Base-by-base conservation (phyloP, 2,329 filamentous ascomycete genomes). In the Clathrospora elynae region DNA sequence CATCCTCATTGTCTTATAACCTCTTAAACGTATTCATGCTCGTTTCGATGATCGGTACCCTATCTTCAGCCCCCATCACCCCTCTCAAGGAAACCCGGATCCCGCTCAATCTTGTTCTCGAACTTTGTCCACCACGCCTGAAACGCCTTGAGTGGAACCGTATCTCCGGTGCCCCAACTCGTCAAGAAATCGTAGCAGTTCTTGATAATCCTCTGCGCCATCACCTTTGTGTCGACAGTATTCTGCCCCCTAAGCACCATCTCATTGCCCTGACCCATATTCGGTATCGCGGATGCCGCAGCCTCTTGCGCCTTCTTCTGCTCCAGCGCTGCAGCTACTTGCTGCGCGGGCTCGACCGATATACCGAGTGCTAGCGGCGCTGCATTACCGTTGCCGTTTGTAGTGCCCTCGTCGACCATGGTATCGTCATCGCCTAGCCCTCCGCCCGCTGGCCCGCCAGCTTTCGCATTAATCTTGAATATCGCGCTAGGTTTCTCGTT, bases 121-220 rank as follows among this genome's bases (percentile, higher is more conserved):
- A 99, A 99, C 72, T 96, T 97, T 48, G 78, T 81, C 93, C 95
- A 99, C 93, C 95, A 99, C 45, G 95, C 90, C 73, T 95, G 87
- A 68, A 99, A 99, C 4, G 88, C 89, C 73, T 88, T 93, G 53
- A 99, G 73, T n/a, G 93, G 91, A 16, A 99, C 88, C 9, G 95
- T 87, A 68, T 97, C 92, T 8, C 66, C 66, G 31, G 87, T 81
- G 0, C 87, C 88, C 75, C 95, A 97, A 60, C 90, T 87, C 3
- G 92, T 84, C 43, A 99, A 76, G 68, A 96, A 97, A 72, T 99
- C 96, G 71, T 97, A 99, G 10, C 92, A 93, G 70, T 96, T 96
- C 60, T 89, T 87, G 61, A 99, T 97, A 59, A 99, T 96, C 52
- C 89, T 79, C 72, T 97, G 90, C 19, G 93, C 93, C 16, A 99